Base-by-base conservation (phyloP, 768 basidiomycete species). In the Clathrus columnatus region DNA sequence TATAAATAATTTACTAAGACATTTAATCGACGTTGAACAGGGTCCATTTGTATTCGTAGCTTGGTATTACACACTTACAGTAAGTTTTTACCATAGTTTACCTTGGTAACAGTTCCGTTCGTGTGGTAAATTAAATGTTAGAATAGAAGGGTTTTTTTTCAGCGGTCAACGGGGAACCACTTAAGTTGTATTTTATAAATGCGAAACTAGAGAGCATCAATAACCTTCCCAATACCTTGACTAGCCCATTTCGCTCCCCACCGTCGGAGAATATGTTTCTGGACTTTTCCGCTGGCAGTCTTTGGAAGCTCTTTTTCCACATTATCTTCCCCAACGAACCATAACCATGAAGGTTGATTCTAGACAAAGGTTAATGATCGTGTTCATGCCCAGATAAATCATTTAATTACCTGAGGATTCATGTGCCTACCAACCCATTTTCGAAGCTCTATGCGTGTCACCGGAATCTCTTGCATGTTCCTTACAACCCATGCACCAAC, bases 271-370 rank as follows among this genome's bases (percentile, higher is more conserved):
- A 90, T 63, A 64, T 89, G 86, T 70, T 91, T 92, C 83, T 81
- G 80, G 43, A 92, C 82, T 66, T 92, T 92, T 41, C 89, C 89
- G 60, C 88, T 91, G 14, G 85, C 88, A 8, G 90, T 92, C 72
- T 87, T 90, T 0, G 90, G 89, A 7, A 91, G 65, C 59, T 87
- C 83, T 7, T 64, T 67, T 7, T 73, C 70, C 1, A 67, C 68
- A 1, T 77, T 79, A 45, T 84, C 84, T 61, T 88, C 84, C 14
- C 82, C 84, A 1, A 87, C 59, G 59, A 90, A 90, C 85, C 88
- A 92, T 2, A 91, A 81, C 86, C 87, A 91, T 7, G 75, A 72
- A 0, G 89, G 89, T 0, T 83, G 79, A 66, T 87, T 88, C 87
- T 91, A 61, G 4, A 54, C 8, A n/a, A 48, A 46, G 46, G 47